phyloP scores from a whole-genome alignment of 1,284 basidiomycete genomes.

The Boletus sp. region DNA sequence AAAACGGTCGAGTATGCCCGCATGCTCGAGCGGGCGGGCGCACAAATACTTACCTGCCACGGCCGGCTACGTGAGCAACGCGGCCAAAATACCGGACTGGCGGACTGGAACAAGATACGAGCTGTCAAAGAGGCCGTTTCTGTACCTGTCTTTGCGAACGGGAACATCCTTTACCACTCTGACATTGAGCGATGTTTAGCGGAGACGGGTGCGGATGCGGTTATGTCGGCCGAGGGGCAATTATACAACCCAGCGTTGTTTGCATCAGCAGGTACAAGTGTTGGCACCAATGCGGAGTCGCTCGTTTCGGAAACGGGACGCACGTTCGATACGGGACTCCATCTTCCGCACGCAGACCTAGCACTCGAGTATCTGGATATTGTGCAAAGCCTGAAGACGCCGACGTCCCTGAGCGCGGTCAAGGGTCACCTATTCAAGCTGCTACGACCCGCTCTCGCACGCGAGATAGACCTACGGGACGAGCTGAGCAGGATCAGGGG shows the following conservation, averaged over 20 bases:
- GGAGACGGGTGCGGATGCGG: constrained; percentile 85
- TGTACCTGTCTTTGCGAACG: constrained; percentile 96
- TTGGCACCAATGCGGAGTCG: neutral
- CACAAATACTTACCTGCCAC: constrained; percentile 94
- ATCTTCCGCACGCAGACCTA: constrained; percentile 67
- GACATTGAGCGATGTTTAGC: constrained; percentile 82
- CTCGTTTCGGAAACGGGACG: neutral
- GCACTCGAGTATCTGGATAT: constrained; percentile 90
- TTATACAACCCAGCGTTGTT: constrained; percentile 94
- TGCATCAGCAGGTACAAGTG: constrained; percentile 17
- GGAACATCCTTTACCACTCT: constrained; percentile 88
- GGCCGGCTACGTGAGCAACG: constrained; percentile 92
- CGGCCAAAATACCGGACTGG: constrained; percentile 80
- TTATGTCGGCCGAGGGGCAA: constrained; percentile 97
- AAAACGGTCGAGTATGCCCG: constrained; percentile 92
- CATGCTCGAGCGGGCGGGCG: constrained; percentile 95
- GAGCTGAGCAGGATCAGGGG: constrained; percentile 60
- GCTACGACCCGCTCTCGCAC: constrained; percentile 75
- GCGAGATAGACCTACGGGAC: constrained; percentile 76
- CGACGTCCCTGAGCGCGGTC: constrained; percentile 75
- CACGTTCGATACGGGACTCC: constrained; percentile 45
- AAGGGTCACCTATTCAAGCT: constrained; percentile 96
- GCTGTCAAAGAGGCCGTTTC: constrained; percentile 88
- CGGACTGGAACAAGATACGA: constrained; percentile 84
- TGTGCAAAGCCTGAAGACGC: constrained; percentile 71